Conservation (phyloP, 2,329 filamentous ascomycete species). For the Alternaria brassicae region DNA sequence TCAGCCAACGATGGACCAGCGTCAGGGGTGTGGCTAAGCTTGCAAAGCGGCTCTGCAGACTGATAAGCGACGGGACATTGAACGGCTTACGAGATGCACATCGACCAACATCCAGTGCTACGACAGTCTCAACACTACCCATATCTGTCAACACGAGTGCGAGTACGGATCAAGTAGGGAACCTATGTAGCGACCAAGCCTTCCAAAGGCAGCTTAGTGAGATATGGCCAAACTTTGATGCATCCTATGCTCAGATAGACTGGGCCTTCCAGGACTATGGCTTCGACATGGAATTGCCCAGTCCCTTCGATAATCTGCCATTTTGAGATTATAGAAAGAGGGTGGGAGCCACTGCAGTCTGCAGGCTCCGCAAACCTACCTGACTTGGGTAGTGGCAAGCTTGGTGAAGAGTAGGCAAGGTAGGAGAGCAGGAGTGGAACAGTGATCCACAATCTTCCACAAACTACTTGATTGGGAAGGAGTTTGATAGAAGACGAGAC, state of each 20-base stretch:
- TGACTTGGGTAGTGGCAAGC: too few relatives aligned
- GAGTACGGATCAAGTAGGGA: neutral
- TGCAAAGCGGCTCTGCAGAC: conserved; percentile 1
- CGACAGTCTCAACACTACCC: neutral
- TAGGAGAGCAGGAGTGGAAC: neutral
- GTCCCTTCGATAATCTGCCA: neutral
- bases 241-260: conserved; percentile 6
- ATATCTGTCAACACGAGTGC: neutral
- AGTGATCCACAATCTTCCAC: neutral
- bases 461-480: neutral
- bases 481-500: neutral
- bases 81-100: neutral
- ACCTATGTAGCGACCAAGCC: neutral
- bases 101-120: neutral
- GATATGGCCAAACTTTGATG: conserved; percentile 7
- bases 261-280: conserved; percentile 9
- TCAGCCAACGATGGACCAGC: conserved; percentile 3
- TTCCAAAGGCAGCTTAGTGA: conserved; percentile 8
- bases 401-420: too few relatives aligned
- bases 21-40: conserved; percentile 3
- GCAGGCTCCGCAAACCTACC: neutral
- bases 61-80: conserved; percentile 1
- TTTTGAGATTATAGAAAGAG: neutral
- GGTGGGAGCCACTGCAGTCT: neutral
- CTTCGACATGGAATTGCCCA: neutral